Base-by-base conservation (phyloP, 306 rosid species). In the Cyclanthera cordifolia region DNA sequence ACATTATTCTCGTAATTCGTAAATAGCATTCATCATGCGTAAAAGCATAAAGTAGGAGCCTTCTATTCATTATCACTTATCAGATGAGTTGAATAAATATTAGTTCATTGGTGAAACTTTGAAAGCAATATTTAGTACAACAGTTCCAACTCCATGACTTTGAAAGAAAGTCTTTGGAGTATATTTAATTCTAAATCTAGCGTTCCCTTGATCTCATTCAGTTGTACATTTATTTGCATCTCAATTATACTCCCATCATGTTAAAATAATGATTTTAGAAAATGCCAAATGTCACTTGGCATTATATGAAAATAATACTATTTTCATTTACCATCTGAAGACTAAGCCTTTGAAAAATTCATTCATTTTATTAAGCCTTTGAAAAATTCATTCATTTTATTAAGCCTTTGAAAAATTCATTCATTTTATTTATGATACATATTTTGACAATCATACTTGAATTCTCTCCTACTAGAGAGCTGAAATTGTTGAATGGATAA, bases 401-500 rank as follows among this genome's bases (percentile, higher is more conserved):
- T 14, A 46, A 24, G 70, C 34, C 54, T 45, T 66, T 2, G 24
- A 45, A 20, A 24, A 13, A 1, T 8, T 45, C 28, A 8, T 66
- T 19, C 55, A 66, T 66, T 46, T 64, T 46, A 24, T 66, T 66
- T 24, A 6, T 66, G 55, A 15, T 65, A 15, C 15, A 63, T 74
- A 56, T 30, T 45, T 7, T 64, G 37, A 43, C 19, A 21, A 39
- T 39, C 27, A 37, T 70, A 53, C 41, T 20, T 70, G 52, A 28
- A 70, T 6, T 27, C 23, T 57, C 34, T 57, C 15, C 67, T 75
- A 53, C 66, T 77, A 90, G 99, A 89, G 86, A 83, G 88, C 74
- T 79, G 96, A 93, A 81, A 76, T 93, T 59, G 74, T 84, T 74
- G 83, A 93, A 72, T 93, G 99, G 96, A 80, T 93, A 80, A 75